phyloP scores from a whole-genome alignment of 108 stramenopile genomes.

The Schizochytrium sp. region DNA sequence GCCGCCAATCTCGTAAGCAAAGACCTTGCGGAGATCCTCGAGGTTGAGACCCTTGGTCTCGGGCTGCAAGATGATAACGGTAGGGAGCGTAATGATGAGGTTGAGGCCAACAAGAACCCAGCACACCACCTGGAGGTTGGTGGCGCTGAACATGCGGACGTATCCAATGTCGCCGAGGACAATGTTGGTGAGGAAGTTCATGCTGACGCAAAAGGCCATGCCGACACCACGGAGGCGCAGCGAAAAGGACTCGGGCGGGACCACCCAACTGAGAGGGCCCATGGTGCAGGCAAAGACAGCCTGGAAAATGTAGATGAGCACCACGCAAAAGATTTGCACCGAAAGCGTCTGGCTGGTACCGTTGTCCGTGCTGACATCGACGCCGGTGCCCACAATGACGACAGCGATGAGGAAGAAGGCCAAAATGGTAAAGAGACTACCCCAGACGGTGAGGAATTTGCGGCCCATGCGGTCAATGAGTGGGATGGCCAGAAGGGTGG shows the following conservation, averaged over 20 bases:
- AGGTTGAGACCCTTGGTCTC: neutral
- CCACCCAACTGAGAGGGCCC: neutral
- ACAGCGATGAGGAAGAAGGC: neutral
- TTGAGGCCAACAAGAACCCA: neutral
- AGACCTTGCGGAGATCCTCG: slow-evolving; percentile 1
- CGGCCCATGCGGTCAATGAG: neutral
- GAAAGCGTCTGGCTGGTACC: neutral
- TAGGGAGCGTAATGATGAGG: neutral
- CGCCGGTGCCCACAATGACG: neutral
- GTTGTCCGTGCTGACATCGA: neutral
- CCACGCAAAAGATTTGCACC: neutral
- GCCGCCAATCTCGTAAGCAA: neutral
- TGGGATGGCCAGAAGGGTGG: neutral
- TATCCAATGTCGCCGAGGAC: slow-evolving; percentile 5
- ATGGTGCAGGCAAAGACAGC: neutral
- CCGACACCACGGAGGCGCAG: neutral
- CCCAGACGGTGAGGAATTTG: slow-evolving; percentile 14
- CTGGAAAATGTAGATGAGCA: neutral
- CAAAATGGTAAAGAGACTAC: neutral
- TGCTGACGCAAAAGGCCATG: neutral
- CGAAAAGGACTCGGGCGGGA: neutral
- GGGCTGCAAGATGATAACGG: neutral
- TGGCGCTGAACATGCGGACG: neutral
- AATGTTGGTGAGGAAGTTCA: slow-evolving; percentile 7
- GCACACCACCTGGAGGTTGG: neutral